Percentiles rank a stretch among this genome's conserved stretches.
These are phyloP conservation scores for Colletotrichum sp. DNA, from an alignment of 2,329 filamentous ascomycete species.

Conservation along the genomic window DNA sequence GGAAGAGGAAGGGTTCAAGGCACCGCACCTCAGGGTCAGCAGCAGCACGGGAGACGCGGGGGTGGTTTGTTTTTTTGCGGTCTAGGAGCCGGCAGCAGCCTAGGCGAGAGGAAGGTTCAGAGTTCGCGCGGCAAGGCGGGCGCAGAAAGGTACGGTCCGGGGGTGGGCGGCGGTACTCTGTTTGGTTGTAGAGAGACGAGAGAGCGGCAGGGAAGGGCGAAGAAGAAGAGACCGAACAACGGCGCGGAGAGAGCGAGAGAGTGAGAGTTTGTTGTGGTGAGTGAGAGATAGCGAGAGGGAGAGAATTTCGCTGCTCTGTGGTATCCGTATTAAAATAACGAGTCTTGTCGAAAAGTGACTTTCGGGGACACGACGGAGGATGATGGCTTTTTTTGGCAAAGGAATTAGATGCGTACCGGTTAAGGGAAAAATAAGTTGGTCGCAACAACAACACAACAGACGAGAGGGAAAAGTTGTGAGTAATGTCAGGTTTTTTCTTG, in stretches of 20 bases:
- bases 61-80: not conserved
- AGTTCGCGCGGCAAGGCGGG: slow-evolving; percentile 6
- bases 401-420: slow-evolving; percentile 13
- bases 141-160: not conserved
- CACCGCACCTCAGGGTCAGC: slow-evolving; percentile 9
- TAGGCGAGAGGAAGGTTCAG: not conserved
- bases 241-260: not conserved
- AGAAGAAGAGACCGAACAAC: slow-evolving; percentile 19
- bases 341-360: not conserved
- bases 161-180: not conserved
- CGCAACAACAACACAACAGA: slow-evolving; percentile 13
- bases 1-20: slow-evolving; percentile 16
- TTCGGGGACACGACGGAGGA: not conserved
- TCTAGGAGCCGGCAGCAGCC: not conserved
- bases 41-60: slow-evolving; percentile 16
- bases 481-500: not conserved
- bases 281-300: not conserved
- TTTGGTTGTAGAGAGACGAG: slow-evolving; percentile 18
- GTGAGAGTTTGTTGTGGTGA: not conserved
- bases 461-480: not conserved
- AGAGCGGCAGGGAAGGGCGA: slow-evolving; percentile 23
- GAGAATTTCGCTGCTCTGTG: not conserved
- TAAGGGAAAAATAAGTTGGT: not conserved
- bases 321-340: slow-evolving; percentile 16
- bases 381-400: not conserved